These are phyloP conservation scores for Luffa aegyptiaca DNA, from an alignment of 306 rosid species.

Conservation along the genomic window DNA sequence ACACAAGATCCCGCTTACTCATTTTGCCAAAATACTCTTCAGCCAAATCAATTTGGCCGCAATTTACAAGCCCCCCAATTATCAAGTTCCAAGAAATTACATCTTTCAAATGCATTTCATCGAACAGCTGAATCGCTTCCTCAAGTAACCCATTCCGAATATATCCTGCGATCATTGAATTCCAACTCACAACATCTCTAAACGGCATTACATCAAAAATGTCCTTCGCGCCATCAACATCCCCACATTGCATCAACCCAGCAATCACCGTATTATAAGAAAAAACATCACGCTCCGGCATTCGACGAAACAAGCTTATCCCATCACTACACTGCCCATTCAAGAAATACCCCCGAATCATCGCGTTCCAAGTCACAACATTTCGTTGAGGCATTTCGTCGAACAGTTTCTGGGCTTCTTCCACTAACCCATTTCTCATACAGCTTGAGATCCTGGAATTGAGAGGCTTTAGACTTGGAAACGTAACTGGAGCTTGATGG, in stretches of 20 bases:
- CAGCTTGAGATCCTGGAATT: slow-evolving; percentile 34
- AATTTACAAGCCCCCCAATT: slow-evolving; percentile 34
- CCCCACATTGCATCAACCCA: slow-evolving; percentile 45
- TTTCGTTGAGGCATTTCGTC: slow-evolving; percentile 34
- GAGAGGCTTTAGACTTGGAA: slow-evolving; percentile 25
- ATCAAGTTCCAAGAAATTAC: slow-evolving; percentile 52
- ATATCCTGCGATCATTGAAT: slow-evolving; percentile 43
- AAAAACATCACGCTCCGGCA: slow-evolving; percentile 28
- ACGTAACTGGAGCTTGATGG: neutral
- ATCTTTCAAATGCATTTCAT: slow-evolving; percentile 31
- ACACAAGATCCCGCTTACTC: slow-evolving; percentile 27
- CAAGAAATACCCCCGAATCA: slow-evolving; percentile 34
- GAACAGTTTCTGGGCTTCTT: slow-evolving; percentile 37
- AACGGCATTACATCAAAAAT: slow-evolving; percentile 27
- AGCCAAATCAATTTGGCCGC: slow-evolving; percentile 28
- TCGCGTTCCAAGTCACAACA: slow-evolving; percentile 40
- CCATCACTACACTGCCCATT: slow-evolving; percentile 16
- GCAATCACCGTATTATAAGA: slow-evolving; percentile 37
- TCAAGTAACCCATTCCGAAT: slow-evolving; percentile 30
- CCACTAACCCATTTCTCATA: slow-evolving; percentile 26
- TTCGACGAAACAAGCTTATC: slow-evolving; percentile 16
- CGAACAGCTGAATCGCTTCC: slow-evolving; percentile 24
- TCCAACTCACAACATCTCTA: slow-evolving; percentile 37
- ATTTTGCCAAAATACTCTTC: slow-evolving; percentile 24
- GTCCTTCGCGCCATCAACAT: slow-evolving; percentile 29